Evolutionary conservation across 495 filamentous ascomycete genomes (phyloP), one percentile per base, ranked within the genome.

Genomic region (Neurospora hispaniola): DNA sequence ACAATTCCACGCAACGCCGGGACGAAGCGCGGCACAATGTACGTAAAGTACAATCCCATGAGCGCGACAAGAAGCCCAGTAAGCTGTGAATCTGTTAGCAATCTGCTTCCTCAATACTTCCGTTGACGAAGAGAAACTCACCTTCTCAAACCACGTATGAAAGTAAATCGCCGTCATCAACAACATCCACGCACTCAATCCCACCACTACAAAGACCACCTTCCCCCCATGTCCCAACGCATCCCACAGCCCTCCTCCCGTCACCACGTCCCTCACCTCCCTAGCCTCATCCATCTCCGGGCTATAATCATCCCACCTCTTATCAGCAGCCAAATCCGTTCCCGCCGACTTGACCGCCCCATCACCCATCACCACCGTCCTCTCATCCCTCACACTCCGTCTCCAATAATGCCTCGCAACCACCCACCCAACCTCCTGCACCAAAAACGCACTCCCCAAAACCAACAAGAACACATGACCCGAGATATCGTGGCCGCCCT

Each of bases 71-170:
- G 62, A 20, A 96, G 80, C 0, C 93, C 93, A 43, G 92, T 93
- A 75, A 92, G 84, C 91, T 91, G 73, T 69, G 42, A 31, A 54
- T 38, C 0, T 18, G 66, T 75, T 62, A 72, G 69, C 72, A 43
- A 2, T 44, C 12, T 35, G 8, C 40, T 20, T 42, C 70, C 12
- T 71, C 39, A 39, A 39, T 38, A 4, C 35, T 38, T 38, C 5
- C 5, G 35, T 38, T 4, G 6, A 38, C 35, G 39, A 7, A 7
- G 1, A 8, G 0, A 39, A 8, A 39, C 39, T 39, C 39, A 93
- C 93, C 91, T 98, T 98, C 84, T 99, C 96, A 79, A 94, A 90
- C 96, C 95, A 98, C 5, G 96, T 98, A 80, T 99, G 96, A 73
- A 99, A 99, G 84, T 94, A 98, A 62, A 94, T 91, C 12, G 94